These are phyloP conservation scores for Thecaphora frezii DNA, from an alignment of 1,284 basidiomycete species.

Conservation along the genomic window DNA sequence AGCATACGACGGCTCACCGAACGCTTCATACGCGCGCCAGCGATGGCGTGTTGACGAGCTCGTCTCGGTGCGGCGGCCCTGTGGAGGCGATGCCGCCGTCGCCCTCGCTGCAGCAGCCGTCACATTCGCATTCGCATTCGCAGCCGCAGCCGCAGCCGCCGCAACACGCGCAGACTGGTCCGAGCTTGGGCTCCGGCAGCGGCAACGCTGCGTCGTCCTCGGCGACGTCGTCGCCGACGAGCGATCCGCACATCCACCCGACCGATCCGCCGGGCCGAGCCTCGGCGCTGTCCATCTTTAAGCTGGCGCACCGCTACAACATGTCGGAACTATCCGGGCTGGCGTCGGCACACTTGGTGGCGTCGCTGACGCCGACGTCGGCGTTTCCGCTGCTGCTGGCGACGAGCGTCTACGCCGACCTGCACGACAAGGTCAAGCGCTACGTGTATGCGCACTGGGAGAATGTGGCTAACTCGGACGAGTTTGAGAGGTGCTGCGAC, in stretches of 20 bases:
- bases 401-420: slow-evolving; percentile 41
- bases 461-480: slow-evolving; percentile 33
- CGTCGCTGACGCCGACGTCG: slow-evolving; percentile 70
- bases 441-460: slow-evolving; percentile 53
- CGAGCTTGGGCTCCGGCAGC: too few species aligned
- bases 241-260: slow-evolving; percentile 76
- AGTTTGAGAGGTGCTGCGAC: slow-evolving; percentile 55
- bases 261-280: slow-evolving; percentile 63
- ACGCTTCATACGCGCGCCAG: neutral
- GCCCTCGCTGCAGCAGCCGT: too few species aligned
- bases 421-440: slow-evolving; percentile 46
- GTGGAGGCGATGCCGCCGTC: neutral
- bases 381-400: slow-evolving; percentile 74
- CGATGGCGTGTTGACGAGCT: neutral
- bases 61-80: too few species aligned
- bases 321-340: slow-evolving; percentile 70
- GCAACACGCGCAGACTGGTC: too few species aligned
- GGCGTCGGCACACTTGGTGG: slow-evolving; percentile 74
- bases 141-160: too few species aligned
- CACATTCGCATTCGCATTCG: too few species aligned
- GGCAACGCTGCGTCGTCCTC: too few species aligned
- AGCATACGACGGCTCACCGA: neutral
- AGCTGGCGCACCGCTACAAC: slow-evolving; percentile 76
- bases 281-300: slow-evolving; percentile 72
- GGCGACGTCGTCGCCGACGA: neutral